Percentiles rank a stretch among this genome's conserved stretches.
Evolutionary conservation across 768 basidiomycete species (phyloP).

Genomic region (Russula sp.): DNA sequence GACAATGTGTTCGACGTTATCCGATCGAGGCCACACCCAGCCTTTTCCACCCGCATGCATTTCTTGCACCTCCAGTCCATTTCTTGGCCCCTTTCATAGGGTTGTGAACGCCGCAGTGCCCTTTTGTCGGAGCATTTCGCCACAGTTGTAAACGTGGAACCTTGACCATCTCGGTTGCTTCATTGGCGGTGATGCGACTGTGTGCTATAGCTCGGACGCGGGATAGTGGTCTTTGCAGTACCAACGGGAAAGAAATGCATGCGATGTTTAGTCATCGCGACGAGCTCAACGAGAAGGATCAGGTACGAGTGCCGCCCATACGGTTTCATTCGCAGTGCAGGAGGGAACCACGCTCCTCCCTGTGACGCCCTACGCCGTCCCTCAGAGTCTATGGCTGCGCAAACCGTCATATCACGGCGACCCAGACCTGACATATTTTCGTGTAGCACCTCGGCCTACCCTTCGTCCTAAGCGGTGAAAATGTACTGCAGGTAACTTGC

Average conservation of each 20-base stretch:
- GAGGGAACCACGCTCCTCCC: conserved; percentile 67
- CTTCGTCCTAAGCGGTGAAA: conserved; percentile 42
- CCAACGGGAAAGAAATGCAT: conserved; percentile 38
- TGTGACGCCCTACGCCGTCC: conserved; percentile 49
- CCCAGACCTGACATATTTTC: conserved; percentile 58
- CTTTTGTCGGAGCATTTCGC: conserved; percentile 39
- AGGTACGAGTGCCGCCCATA: conserved; percentile 56
- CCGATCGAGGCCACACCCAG: background rate
- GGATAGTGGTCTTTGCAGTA: background rate
- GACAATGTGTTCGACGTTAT: background rate
- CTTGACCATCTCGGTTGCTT: conserved; percentile 46
- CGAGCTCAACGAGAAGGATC: conserved; percentile 57
- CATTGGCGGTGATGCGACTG: conserved; percentile 54
- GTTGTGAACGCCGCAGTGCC: conserved; percentile 12
- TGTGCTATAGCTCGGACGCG: background rate
- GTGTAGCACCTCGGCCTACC: conserved; percentile 50
- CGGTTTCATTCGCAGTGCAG: conserved; percentile 49
- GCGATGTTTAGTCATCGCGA: conserved; percentile 53
- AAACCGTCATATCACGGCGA: conserved; percentile 51
- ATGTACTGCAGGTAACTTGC: conserved; percentile 34
- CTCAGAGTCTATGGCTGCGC: background rate
- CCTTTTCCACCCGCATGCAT: background rate
- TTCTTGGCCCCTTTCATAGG: background rate
- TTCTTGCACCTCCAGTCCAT: background rate
- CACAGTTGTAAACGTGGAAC: conserved; percentile 50